phyloP scores from a whole-genome alignment of 208 protist genomes.

The Leishmania major region DNA sequence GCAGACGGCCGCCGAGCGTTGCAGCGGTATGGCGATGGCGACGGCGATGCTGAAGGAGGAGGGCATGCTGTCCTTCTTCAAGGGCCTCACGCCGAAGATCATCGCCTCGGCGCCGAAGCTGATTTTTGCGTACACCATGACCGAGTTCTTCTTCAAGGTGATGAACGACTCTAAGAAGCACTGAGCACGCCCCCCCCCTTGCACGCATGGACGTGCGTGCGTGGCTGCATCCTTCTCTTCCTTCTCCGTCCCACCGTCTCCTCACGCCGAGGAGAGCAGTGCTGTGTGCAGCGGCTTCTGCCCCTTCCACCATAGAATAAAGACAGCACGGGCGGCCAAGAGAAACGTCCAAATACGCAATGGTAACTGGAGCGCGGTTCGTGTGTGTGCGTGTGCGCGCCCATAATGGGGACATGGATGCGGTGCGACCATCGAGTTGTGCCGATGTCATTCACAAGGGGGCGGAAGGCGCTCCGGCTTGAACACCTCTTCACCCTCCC shows the following conservation, averaged over 20 bases:
- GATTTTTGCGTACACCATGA: conserved; percentile 89
- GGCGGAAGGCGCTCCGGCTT: neutral
- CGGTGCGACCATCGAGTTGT: too few relatives aligned
- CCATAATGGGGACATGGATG: neutral
- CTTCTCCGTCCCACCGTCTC: neutral
- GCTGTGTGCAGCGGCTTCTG: neutral
- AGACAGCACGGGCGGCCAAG: neutral
- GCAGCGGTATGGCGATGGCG: conserved; percentile 48
- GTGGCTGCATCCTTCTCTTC: neutral
- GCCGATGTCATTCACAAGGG: neutral
- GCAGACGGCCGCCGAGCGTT: conserved; percentile 50
- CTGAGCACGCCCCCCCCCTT: neutral
- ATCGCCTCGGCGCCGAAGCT: conserved; percentile 82
- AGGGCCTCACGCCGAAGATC: conserved; percentile 90
- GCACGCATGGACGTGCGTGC: neutral
- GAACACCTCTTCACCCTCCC: neutral
- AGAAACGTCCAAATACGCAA: neutral
- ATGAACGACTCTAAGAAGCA: conserved; percentile 52
- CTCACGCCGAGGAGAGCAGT: neutral
- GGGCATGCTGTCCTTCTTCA: conserved; percentile 84
- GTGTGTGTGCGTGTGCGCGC: neutral
- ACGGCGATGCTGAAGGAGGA: conserved; percentile 76
- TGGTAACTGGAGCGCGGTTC: neutral
- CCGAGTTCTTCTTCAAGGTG: conserved; percentile 70
- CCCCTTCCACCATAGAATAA: neutral